Percentiles rank a stretch among this genome's conserved stretches.
Evolutionary conservation across 2,329 filamentous ascomycete genomes (phyloP).

Genomic region (Nemania sp.): DNA sequence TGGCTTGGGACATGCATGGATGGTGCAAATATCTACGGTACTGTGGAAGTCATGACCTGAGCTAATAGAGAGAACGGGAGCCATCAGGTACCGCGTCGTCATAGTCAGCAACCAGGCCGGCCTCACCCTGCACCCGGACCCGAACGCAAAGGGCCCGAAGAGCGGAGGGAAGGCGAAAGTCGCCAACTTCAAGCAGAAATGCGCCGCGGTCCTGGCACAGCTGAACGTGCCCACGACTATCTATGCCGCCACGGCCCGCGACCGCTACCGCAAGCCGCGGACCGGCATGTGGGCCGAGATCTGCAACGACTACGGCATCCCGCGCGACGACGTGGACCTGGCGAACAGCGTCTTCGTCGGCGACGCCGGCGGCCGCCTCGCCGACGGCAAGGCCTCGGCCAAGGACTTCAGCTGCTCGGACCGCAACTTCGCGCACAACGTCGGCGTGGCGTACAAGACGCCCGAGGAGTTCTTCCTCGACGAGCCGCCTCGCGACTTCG

Average conservation of each 20-base stretch:
- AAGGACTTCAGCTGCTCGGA: conserved; percentile 71
- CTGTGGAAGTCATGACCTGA: neutral
- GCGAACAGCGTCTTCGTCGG: conserved; percentile 82
- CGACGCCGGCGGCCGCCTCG: conserved; percentile 72
- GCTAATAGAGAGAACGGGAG: conserved; percentile 4
- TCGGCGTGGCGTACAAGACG: conserved; percentile 79
- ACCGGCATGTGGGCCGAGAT: conserved; percentile 81
- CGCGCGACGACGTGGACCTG: conserved; percentile 66
- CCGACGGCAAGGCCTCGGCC: conserved; percentile 44
- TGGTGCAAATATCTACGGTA: neutral
- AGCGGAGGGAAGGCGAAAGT: conserved; percentile 66
- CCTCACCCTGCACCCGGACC: conserved; percentile 72
- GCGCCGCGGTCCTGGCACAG: conserved; percentile 67
- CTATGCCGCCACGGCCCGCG: conserved; percentile 84
- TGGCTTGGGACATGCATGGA: no score
- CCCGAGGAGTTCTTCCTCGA: conserved; percentile 91
- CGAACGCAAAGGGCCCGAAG: conserved; percentile 67
- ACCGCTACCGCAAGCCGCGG: conserved; percentile 84
- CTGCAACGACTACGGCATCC: conserved; percentile 62
- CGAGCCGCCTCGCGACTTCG: conserved; percentile 67
- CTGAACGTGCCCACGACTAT: conserved; percentile 77
- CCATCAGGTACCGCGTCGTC: conserved; percentile 69
- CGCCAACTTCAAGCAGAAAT: conserved; percentile 81
- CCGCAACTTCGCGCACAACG: conserved; percentile 82
- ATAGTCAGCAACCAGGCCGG: conserved; percentile 91